Base-by-base conservation (phyloP, 768 basidiomycete genomes). In the Phaeotremella skinneri region DNA sequence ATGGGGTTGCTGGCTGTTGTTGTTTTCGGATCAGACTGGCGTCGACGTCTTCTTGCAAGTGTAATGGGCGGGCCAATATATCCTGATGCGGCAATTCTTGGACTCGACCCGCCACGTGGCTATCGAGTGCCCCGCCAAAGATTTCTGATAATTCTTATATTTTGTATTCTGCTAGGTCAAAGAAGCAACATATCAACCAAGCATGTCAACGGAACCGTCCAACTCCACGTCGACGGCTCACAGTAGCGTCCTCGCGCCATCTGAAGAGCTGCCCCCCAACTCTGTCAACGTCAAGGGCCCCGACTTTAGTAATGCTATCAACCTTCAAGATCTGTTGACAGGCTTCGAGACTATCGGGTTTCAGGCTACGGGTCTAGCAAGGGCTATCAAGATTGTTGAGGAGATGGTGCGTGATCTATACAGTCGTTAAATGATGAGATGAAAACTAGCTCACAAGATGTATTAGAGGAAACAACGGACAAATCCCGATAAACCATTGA, bases 281-380 rank as follows among this genome's bases (percentile, higher is more conserved):
- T 67, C 76, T 1, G 50, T 69, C 21, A 70, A 75, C 30, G 90
- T 98, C 20, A 79, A 85, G 72, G 96, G 96, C 0, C 96, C 96
- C 11, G 82, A 93, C 76, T 89, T 98, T 67, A 87, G 89, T 62
- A 74, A 83, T n/a, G 76, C 81, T 1, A 72, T 84, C 21, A 84
- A 85, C 48, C 79, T 99, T 26, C 80, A 86, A 43, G 79, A 83
- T 32, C 83, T 99, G 63, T 78, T 99, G 37, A 74, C 79, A 32
- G 86, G 84, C 69, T 99, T 96, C 79, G 85, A 89, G 72, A 83
- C 86, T 31, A 96, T 97, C 52, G 96, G 96, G 20, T 99, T 98
- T 73, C 96, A 99, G 76, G 96, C 96, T n/a, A 93, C 86, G 53
- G 91, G 89, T 57, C 79, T 99, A 1, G 89, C 89, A 2, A 84